Base-by-base conservation (phyloP, 202 grass and related monocot species). In the Cymbopogon flexuosus region DNA sequence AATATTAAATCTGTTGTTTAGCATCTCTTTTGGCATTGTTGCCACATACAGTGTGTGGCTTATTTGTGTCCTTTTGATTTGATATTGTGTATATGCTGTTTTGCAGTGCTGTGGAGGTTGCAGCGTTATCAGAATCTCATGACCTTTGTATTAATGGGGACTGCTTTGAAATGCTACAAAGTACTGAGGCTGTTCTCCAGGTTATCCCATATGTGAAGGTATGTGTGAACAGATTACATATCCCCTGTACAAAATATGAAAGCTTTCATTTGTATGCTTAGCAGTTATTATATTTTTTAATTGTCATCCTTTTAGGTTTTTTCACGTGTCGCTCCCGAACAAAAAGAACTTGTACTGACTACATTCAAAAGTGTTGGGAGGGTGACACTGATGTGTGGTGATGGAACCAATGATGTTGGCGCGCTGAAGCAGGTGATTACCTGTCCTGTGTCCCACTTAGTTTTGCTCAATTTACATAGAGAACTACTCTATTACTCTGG, bases 321-420 rank as follows among this genome's bases (percentile, higher is more conserved):
- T 88, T 88, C 96, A 76, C 90, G 96, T 62, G 96, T 96, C 78
- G 96, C 96, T 61, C 96, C 96, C 76, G 92, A 99, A 80, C 96
- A 99, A 82, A 99, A 99, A 90, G 96, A 99, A 88, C 96, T 99
- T 86, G 84, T 99, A n/a, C 78, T 99, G n/a, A 96, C 89, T 77
- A 93, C 92, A 81, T 96, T 93, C 63, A 99, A 99, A 89, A 89
- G 83, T n/a, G 92, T 99, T 83, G 96, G 96, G 85, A 95, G 96
- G 77, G 72, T 99, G 83, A 99, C 96, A 71, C 67, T 99, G 61
- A 99, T 99, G 96, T 99, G 96, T 82, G 96, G 96, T 84, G 96
- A 99, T 76, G 96, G 96, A 84, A 99, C 96, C n/a, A 99, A 99
- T 81, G 92, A 99, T 91, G 96, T 99, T 79, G 96, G 96, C 72